A percentile compares a stretch with the other conserved stretches of the same genome.
Evolutionary conservation across 2,329 filamentous ascomycete genomes (phyloP).

Genomic region (Paraphaeosphaeria minitans): DNA sequence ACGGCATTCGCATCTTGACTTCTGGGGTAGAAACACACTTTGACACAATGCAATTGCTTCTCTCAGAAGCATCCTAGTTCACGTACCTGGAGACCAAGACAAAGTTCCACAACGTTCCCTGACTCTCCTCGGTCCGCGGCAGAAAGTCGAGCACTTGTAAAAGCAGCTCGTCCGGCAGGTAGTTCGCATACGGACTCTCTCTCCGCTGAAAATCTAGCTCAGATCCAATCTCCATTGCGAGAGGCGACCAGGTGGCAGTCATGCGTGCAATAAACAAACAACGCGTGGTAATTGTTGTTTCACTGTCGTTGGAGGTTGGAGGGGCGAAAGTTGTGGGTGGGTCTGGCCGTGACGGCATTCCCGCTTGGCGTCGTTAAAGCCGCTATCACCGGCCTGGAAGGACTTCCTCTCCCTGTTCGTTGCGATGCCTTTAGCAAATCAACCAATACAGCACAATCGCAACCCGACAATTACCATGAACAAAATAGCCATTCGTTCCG

Average conservation of each 20-base stretch:
- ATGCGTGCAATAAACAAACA: background rate
- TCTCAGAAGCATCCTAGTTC: background rate
- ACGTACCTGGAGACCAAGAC: constrained; percentile 50
- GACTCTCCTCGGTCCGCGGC: constrained; percentile 43
- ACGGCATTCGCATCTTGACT: background rate
- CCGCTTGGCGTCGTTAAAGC: background rate
- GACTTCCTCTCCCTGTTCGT: too few relatives aligned
- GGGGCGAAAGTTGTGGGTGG: background rate
- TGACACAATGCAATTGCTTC: background rate
- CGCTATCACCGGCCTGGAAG: background rate
- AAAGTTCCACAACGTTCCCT: constrained; percentile 57
- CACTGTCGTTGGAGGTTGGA: background rate
- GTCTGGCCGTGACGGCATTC: background rate
- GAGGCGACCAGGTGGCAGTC: background rate
- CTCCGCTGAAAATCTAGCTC: background rate
- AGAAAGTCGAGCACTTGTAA: constrained; percentile 56
- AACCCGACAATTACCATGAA: too few relatives aligned
- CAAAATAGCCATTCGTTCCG: background rate
- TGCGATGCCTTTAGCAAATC: too few relatives aligned
- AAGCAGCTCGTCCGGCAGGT: constrained; percentile 62
- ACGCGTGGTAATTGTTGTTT: background rate
- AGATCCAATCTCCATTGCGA: background rate
- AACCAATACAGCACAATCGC: too few relatives aligned
- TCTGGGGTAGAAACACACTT: background rate
- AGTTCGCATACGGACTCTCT: constrained; percentile 24